phyloP scores from a whole-genome alignment of 768 basidiomycete genomes.

The Piloderma croceum region DNA sequence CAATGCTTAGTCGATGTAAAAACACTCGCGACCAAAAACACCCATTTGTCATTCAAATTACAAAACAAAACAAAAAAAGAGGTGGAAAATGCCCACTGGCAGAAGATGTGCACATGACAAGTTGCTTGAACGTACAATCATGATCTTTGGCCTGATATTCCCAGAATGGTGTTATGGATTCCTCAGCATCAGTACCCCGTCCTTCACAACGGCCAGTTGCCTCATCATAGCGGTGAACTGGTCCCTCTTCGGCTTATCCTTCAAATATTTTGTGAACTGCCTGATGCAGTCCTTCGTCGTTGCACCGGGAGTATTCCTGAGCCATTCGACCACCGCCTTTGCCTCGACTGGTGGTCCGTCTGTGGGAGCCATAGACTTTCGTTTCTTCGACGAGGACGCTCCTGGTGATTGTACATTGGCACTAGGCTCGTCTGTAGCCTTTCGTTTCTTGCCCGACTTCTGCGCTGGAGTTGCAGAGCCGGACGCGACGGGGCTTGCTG shows the following conservation, averaged over 20 bases:
- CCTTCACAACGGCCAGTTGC: conserved; percentile 70
- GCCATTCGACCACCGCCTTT: conserved; percentile 67
- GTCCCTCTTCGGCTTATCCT: conserved; percentile 60
- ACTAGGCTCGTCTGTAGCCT: conserved; percentile 39
- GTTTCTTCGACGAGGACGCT: conserved; percentile 49
- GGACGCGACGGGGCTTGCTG: conserved; percentile 24
- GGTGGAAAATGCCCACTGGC: neutral
- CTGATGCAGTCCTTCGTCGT: conserved; percentile 77
- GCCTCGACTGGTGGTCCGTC: conserved; percentile 42
- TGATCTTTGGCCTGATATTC: too few relatives aligned
- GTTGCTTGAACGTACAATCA: too few relatives aligned
- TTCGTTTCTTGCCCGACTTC: conserved; percentile 55
- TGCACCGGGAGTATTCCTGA: conserved; percentile 61
- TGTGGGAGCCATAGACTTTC: conserved; percentile 33
- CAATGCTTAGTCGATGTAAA: too few relatives aligned
- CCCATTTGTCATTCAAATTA: too few relatives aligned
- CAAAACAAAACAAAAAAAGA: neutral
- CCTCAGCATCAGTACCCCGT: conserved; percentile 56
- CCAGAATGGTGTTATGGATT: too few relatives aligned
- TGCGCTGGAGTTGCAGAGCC: conserved; percentile 30
- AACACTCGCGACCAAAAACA: too few relatives aligned
- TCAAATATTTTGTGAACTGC: conserved; percentile 71
- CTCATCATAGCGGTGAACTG: conserved; percentile 77
- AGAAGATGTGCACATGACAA: too few relatives aligned
- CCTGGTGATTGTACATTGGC: conserved; percentile 15